These are phyloP conservation scores for Fraxinus angustifolia DNA, from an alignment of 305 asterid genomes.

Conservation along the genomic window DNA sequence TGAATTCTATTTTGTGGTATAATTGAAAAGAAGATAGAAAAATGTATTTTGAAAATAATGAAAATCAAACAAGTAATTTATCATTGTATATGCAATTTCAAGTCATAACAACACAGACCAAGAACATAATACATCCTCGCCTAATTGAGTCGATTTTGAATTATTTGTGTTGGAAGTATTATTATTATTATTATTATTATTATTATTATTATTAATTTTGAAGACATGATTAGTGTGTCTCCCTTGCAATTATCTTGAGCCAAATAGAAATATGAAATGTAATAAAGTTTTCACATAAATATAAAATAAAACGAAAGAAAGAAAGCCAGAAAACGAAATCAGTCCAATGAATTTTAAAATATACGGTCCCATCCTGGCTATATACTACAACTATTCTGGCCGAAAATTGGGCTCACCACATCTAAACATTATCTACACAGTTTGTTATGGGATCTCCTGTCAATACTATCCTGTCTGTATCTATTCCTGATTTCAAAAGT, in stretches of 20 bases:
- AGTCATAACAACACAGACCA: too few relatives aligned
- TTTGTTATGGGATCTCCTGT: slow-evolving; percentile 15
- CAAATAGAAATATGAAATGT: not conserved
- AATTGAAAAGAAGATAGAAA: too few relatives aligned
- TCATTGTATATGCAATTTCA: too few relatives aligned
- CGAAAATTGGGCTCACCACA: not conserved
- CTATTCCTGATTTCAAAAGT: slow-evolving; percentile 16
- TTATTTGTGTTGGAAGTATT: too few relatives aligned
- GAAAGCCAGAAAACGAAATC: not conserved
- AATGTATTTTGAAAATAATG: too few relatives aligned
- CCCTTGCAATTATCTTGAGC: not conserved
- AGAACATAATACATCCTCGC: too few relatives aligned
- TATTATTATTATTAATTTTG: too few relatives aligned
- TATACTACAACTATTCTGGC: not conserved
- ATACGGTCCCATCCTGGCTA: not conserved
- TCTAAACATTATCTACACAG: slow-evolving; percentile 30
- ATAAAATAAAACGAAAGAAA: not conserved
- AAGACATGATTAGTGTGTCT: not conserved
- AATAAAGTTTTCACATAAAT: not conserved
- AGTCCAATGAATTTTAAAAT: not conserved
- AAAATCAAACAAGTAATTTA: too few relatives aligned
- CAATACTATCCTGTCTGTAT: slow-evolving; percentile 12
- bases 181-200: too few relatives aligned
- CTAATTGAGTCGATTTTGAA: too few relatives aligned
- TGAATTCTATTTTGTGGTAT: not conserved